phyloP scores from a whole-genome alignment of 2,329 filamentous ascomycete species.

The Pyricularia pennisetigena region DNA sequence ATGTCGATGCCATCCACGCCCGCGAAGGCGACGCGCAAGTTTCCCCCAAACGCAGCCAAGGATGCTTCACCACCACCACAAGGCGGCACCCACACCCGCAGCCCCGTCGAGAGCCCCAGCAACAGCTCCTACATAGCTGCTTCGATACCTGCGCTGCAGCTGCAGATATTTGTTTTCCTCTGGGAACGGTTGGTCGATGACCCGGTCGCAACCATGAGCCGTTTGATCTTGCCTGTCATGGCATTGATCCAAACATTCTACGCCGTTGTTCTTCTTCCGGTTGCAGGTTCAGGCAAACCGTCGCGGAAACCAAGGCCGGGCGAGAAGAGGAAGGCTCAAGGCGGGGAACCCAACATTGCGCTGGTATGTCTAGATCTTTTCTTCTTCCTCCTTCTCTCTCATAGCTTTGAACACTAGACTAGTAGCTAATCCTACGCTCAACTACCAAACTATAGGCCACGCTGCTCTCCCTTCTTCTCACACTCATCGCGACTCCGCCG shows the following conservation, averaged over 20 bases:
- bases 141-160: conserved; percentile 17
- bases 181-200: conserved; percentile 20
- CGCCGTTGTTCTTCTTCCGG: conserved; percentile 52
- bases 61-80: background rate
- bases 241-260: conserved; percentile 32
- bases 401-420: background rate
- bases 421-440: conserved; percentile 6
- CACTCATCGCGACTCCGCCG: conserved; percentile 58
- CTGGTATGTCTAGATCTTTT: conserved; percentile 29
- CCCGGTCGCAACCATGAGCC: conserved; percentile 19
- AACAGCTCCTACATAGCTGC: conserved; percentile 11
- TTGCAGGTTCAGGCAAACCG: conserved; percentile 36
- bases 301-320: conserved; percentile 41
- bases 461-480: conserved; percentile 43
- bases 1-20: conserved; percentile 16
- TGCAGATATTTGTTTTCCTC: conserved; percentile 15
- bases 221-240: conserved; percentile 17
- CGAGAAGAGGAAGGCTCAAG: conserved; percentile 39
- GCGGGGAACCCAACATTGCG: conserved; percentile 31
- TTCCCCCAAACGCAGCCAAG: conserved; percentile 3
- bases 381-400: background rate
- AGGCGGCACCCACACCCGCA: background rate
- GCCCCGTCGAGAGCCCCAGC: conserved; percentile 3
- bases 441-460: conserved; percentile 24
- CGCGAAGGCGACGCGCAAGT: conserved; percentile 9